Conservation (phyloP, 805 yeast genomes). For the Suhomyces prunicola region DNA sequence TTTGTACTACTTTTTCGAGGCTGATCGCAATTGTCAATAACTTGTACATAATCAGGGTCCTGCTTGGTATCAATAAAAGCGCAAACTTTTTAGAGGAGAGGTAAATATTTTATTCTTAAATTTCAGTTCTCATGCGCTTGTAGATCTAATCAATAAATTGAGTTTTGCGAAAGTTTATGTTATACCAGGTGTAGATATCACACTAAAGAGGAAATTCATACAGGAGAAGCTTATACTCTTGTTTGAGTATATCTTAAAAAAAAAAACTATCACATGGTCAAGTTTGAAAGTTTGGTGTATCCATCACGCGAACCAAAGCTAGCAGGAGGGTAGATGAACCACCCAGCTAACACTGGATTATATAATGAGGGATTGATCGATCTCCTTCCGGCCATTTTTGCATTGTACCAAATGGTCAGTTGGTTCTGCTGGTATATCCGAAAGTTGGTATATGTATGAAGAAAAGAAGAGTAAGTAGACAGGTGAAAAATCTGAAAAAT, state of each 20-base stretch:
- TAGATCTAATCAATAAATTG: neutral
- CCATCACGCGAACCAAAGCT: conserved; percentile 46
- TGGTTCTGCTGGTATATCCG: conserved; percentile 48
- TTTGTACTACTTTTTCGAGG: neutral
- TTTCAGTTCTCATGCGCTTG: neutral
- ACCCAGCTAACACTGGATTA: conserved; percentile 27
- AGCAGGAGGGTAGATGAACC: conserved; percentile 3
- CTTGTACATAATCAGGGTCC: neutral
- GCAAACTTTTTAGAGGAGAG: neutral
- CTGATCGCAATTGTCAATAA: neutral
- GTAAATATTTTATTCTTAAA: neutral
- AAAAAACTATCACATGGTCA: neutral
- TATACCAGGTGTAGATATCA: neutral
- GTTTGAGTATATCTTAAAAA: neutral
- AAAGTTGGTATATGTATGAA: conserved; percentile 34
- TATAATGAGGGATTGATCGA: conserved; percentile 25
- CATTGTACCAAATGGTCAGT: conserved; percentile 38
- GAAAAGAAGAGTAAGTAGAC: conserved; percentile 8
- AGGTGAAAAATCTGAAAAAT: neutral
- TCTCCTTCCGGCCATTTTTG: conserved; percentile 52
- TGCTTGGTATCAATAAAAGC: neutral
- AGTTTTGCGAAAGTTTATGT: neutral
- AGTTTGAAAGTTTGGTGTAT: conserved; percentile 18
- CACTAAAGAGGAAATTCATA: neutral
- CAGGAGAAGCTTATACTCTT: neutral